Evolutionary conservation across 305 asterid genomes (phyloP).

Genomic region (Coffea humblotiana): DNA sequence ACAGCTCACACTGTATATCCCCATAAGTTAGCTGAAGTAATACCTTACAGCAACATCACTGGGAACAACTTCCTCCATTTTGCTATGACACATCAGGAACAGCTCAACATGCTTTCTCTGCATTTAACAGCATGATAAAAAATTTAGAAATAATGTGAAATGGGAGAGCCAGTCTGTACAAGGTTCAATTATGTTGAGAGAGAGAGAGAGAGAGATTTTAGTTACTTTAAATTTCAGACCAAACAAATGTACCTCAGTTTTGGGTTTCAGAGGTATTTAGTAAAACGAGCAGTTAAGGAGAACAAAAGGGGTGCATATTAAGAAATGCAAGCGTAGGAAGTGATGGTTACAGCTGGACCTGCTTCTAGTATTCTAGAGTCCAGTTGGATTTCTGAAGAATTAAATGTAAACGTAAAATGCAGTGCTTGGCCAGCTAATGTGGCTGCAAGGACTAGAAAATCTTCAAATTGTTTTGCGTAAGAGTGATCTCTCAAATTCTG

Average conservation of each 20-base stretch:
- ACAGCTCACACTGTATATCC: background rate
- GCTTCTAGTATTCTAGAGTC: background rate
- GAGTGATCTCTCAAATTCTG: background rate
- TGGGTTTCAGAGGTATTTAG: background rate
- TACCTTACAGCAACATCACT: constrained; percentile 67
- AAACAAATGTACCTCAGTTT: background rate
- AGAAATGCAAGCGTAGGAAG: background rate
- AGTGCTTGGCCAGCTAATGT: background rate
- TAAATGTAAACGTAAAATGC: background rate
- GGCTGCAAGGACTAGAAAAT: background rate
- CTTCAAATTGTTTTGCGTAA: background rate
- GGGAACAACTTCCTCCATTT: constrained; percentile 80
- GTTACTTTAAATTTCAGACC: background rate
- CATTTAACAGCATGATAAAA: constrained; percentile 13
- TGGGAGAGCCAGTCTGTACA: background rate
- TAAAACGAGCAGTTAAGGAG: background rate
- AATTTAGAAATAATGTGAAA: background rate
- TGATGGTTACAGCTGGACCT: background rate
- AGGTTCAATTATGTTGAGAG: background rate
- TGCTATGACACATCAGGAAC: constrained; percentile 72
- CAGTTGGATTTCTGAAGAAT: background rate
- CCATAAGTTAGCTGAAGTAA: constrained; percentile 11
- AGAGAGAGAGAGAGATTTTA: background rate
- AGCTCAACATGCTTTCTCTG: constrained; percentile 85
- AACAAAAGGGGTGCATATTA: background rate